Base-by-base conservation (phyloP, 768 basidiomycete species). In the Tulasnella sp. region DNA sequence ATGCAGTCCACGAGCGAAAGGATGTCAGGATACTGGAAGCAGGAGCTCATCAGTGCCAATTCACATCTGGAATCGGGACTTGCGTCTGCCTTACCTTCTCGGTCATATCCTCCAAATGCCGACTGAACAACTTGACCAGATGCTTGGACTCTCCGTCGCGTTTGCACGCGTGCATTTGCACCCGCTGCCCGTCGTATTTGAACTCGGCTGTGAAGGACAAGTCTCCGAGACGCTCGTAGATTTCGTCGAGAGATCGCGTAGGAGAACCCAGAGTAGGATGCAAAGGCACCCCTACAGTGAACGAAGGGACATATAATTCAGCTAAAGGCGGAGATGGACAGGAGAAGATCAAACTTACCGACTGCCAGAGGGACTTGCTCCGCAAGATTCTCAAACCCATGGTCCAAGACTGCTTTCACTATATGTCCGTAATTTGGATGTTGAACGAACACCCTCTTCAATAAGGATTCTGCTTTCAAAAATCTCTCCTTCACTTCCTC, bases 21-120 rank as follows among this genome's bases (percentile, higher is more conserved):
- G 69, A 95, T 86, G 83, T 96, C 94, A 8, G 94, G 94, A 82
- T 96, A 96, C 92, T 93, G 78, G 52, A 77, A 70, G 49, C 25
- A 3, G 5, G 12, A 64, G 1, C 8, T 29, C 29, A 31, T 64
- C 15, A 64, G 58, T 34, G 58, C 29, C 58, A 72, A n/a, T 19
- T 64, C 58, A 11, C 29, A 34, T 15, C 14, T 15, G 6, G 15
- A 52, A 72, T 71, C 45, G 69, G 67, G 8, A 77, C 9, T 58
- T 54, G 71, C 36, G 49, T 71, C 4, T 54, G 29, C 70, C 81
- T 78, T 81, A 89, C 92, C 86, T 97, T 96, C 77, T 89, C 88
- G 0, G 93, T 95, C 95, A 96, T 96, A 80, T 95, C 90, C 83
- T 96, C 94, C 39, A 97, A 85, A 85, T 95, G 93, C 74, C 94